Percentiles rank a stretch among this genome's conserved stretches.
Conservation (phyloP, 225 moss, liverwort and hornwort species). For the Antitrichia curtipendula region DNA sequence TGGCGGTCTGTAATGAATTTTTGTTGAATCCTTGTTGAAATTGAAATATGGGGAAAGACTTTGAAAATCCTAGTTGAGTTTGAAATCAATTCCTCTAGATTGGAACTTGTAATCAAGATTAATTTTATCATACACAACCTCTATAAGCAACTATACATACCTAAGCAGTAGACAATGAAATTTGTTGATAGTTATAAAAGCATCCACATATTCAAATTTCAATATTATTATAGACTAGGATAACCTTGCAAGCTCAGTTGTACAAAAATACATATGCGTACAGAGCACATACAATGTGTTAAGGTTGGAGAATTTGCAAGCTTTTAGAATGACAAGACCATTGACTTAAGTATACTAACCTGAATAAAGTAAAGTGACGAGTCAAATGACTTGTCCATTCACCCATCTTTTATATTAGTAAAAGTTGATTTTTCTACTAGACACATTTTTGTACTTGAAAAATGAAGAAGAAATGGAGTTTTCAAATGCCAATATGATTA, state of each 20-base stretch:
- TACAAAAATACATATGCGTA: background rate
- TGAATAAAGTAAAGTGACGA: rapidly evolving
- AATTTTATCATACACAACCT: too few species aligned
- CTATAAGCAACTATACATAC: too few species aligned
- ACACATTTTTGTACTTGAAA: background rate
- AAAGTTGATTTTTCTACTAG: background rate
- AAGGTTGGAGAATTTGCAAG: background rate
- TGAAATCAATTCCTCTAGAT: background rate
- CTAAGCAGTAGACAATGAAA: background rate
- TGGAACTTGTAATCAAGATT: background rate
- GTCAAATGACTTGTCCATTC: background rate
- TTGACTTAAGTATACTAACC: rapidly evolving
- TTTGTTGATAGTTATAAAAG: background rate
- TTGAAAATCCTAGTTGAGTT: background rate
- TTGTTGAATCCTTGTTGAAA: background rate
- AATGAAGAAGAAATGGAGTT: background rate
- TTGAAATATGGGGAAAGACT: rapidly evolving
- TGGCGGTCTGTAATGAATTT: rapidly evolving
- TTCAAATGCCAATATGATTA: background rate
- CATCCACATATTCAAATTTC: background rate
- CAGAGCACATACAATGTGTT: rapidly evolving
- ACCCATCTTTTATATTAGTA: background rate
- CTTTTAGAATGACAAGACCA: background rate
- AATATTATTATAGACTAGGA: background rate
- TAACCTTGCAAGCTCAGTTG: rapidly evolving